Evolutionary conservation across 768 basidiomycete genomes (phyloP), one percentile per base, ranked within the genome.

Genomic region (Boletus huronensis): DNA sequence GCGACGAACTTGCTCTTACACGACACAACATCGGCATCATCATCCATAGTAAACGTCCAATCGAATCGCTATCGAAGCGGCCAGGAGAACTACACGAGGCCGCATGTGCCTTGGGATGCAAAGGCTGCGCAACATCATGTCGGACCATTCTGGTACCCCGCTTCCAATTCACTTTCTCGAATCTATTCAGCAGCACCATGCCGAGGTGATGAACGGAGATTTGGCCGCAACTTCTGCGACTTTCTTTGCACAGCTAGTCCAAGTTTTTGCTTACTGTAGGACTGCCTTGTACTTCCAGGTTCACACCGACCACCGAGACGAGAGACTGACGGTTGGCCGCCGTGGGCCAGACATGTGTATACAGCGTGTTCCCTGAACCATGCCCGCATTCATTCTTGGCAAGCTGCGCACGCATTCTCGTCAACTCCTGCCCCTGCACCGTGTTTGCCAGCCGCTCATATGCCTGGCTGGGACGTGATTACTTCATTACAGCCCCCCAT

Each of bases 41-140:
- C 32, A 34, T 36, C 17, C 44, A 34, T 35, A 7, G 21, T 34
- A 36, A 35, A 40, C 23, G n/a, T 34, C 32, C 40, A 44, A 28
- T 54, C 55, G 25, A 60, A 50, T 49, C 48, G 48, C 45, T 23
- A 51, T 57, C 56, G 6, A 23, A 17, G 26, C 36, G 13, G 42
- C 66, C 61, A 58, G 64, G 47, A 68, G 64, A 64, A 43, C 40
- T 36, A 55, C 65, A 68, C 58, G 65, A 63, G 65, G 65, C 47
- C 28, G 31, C 38, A 38, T 48, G 50, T 48, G n/a, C 29, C 39
- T 38, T 17, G 48, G 41, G 7, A 28, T 35, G 34, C 53, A 23
- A 57, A 36, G 53, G 56, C 59, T 54, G 58, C 45, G 64, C 48
- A 57, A 34, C 59, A 49, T 45, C 47, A 29, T 40, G 54, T 48